Evolutionary conservation across 352 stramenopile species (phyloP).

Genomic region (Phytophthora quininea): DNA sequence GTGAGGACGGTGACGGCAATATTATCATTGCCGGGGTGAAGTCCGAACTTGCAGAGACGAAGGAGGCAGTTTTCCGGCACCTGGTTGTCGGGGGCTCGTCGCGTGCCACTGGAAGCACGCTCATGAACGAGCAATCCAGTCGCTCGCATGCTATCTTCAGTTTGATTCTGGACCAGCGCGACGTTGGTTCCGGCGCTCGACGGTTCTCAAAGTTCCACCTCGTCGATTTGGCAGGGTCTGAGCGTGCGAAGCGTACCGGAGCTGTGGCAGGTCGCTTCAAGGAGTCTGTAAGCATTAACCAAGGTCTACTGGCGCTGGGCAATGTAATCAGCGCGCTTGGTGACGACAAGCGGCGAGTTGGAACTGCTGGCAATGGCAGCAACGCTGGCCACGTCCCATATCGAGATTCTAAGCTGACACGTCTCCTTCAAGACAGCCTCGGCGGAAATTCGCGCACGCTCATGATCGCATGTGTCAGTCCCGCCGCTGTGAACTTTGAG

Average conservation of each 20-base stretch:
- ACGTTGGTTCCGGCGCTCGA: constrained; percentile 45
- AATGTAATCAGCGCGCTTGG: constrained; percentile 96
- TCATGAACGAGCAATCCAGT: constrained; percentile 92
- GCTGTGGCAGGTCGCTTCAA: constrained; percentile 89
- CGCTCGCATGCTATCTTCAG: constrained; percentile 92
- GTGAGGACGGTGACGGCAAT: constrained; percentile 78
- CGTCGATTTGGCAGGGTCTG: constrained; percentile 95
- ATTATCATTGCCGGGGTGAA: constrained; percentile 86
- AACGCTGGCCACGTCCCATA: constrained; percentile 84
- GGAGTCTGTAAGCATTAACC: constrained; percentile 97
- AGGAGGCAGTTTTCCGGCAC: constrained; percentile 85
- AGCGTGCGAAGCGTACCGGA: constrained; percentile 93
- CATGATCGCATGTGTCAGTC: constrained; percentile 91
- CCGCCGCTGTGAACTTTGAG: constrained; percentile 83
- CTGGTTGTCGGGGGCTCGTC: constrained; percentile 80
- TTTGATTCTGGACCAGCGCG: constrained; percentile 80
- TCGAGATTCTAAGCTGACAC: constrained; percentile 91
- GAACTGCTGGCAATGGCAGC: constrained; percentile 28
- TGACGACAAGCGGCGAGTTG: constrained; percentile 85
- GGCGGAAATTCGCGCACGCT: constrained; percentile 91
- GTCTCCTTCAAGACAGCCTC: constrained; percentile 87
- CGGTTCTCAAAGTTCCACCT: constrained; percentile 91
- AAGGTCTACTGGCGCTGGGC: constrained; percentile 93
- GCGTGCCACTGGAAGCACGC: constrained; percentile 83
- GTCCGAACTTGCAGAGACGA: constrained; percentile 72